Evolutionary conservation across 2,329 filamentous ascomycete genomes (phyloP), one percentile per base, ranked within the genome.

Genomic region (Fusarium torulosum): DNA sequence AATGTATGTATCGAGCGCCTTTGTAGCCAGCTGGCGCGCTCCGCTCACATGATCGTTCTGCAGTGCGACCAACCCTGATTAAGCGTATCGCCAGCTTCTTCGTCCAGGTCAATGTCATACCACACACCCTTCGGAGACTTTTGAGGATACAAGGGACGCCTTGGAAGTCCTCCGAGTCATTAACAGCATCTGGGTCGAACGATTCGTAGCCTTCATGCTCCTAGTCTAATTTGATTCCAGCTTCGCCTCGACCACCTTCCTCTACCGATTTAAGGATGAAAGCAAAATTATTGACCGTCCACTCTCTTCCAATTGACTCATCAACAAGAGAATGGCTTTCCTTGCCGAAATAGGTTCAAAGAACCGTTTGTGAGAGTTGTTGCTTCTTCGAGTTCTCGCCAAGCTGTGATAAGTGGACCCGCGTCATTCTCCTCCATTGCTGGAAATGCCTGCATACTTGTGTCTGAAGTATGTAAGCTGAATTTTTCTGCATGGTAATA

Each of bases 251-350:
- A 23, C 68, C 63, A 25, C 62, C 70, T 2, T 71, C 62, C 11
- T 41, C 49, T 19, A 38, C 76, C 0, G 74, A 64, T 9, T 79
- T 84, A 25, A 90, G 78, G 9, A 81, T 76, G 73, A 86, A 91
- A 0, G 82, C 84, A 67, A 91, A 91, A 0, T 89, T 87, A 61
- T 89, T 81, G 46, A 91, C 82, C 7, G 81, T 87, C 88, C 89
- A 91, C 71, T 85, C 80, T 23, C 86, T 84, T 20, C 82, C 79
- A 15, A 89, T 76, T 0, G 78, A 78, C 5, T 80, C 72, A 67
- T 91, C 88, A 7, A 72, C 69, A 63, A 2, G 80, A 79, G 68
- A 86, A 91, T 4, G 84, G 82, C 59, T 88, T 88, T 2, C 88
- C 89, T 23, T 82, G 79, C 19, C 86, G 83, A 69, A 87, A 81